phyloP scores from a whole-genome alignment of 768 basidiomycete species.

The Calocera cornea region DNA sequence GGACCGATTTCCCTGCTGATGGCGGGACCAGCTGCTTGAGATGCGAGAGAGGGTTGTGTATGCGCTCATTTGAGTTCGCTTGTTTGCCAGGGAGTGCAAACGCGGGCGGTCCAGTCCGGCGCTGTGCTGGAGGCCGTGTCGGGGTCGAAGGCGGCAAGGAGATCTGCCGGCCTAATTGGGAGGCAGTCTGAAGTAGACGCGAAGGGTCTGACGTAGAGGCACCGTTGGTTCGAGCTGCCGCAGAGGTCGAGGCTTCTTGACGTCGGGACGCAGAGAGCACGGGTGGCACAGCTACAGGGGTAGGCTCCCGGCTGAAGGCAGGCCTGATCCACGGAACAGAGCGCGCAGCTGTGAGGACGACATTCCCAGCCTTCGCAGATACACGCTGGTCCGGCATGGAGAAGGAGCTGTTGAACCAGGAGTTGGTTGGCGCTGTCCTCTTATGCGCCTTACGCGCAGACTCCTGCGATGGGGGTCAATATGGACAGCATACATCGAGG shows the following conservation, averaged over 20 bases:
- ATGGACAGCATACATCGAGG: not conserved
- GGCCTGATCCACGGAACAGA: not conserved
- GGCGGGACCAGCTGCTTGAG: not conserved
- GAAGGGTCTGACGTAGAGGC: not conserved
- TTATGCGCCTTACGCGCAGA: not conserved
- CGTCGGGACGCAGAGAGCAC: not conserved
- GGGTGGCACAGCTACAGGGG: not conserved
- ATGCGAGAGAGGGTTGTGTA: not conserved
- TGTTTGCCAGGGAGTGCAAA: not conserved
- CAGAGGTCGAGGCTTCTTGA: not conserved
- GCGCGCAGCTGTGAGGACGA: not conserved
- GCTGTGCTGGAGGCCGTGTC: not conserved
- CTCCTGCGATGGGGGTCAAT: not conserved
- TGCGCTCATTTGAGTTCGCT: not conserved
- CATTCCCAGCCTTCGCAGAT: not conserved
- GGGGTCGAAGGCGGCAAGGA: not conserved
- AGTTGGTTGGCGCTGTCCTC: not conserved
- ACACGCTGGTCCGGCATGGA: not conserved
- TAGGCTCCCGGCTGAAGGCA: not conserved
- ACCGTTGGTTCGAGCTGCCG: not conserved
- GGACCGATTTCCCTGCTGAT: not conserved
- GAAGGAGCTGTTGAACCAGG: not conserved
- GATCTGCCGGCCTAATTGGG: not conserved
- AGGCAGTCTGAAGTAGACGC: not conserved
- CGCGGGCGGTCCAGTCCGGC: not conserved